Evolutionary conservation across 140 eudicot species (phyloP).

Genomic region (Erigeron philadelphicus): DNA sequence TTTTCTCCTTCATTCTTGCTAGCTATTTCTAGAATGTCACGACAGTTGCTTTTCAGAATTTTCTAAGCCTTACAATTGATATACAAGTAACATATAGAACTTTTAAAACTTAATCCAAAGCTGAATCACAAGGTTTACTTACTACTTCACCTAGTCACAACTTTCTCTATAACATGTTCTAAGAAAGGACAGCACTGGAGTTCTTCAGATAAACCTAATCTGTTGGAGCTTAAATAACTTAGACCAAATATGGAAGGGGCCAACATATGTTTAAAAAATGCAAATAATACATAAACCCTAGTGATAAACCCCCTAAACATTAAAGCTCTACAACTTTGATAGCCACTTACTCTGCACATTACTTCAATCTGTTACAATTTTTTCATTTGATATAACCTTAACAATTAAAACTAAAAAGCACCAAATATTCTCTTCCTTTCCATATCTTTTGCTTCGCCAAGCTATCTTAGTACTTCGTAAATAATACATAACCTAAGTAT

Average conservation of each 20-base stretch:
- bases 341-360: conserved; percentile 7
- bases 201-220: not conserved
- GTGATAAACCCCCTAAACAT: not conserved
- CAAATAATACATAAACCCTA: not conserved
- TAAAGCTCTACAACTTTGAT: not conserved
- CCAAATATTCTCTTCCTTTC: not conserved
- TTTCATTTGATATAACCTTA: not conserved
- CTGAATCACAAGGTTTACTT: not conserved
- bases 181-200: not conserved
- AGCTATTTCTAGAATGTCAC: too few species aligned
- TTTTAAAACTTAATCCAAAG: not conserved
- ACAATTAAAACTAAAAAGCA: not conserved
- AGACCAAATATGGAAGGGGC: not conserved
- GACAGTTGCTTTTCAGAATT: not conserved
- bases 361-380: not conserved
- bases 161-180: not conserved
- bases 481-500: not conserved
- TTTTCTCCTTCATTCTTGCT: too few species aligned
- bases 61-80: not conserved
- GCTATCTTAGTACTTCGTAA: not conserved
- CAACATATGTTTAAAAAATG: not conserved
- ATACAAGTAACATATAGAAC: not conserved
- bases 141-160: not conserved
- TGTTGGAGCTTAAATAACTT: not conserved
- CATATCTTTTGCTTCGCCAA: not conserved